These are phyloP conservation scores for Phytophthora cryptogea DNA, from an alignment of 352 stramenopile species.

Conservation along the genomic window DNA sequence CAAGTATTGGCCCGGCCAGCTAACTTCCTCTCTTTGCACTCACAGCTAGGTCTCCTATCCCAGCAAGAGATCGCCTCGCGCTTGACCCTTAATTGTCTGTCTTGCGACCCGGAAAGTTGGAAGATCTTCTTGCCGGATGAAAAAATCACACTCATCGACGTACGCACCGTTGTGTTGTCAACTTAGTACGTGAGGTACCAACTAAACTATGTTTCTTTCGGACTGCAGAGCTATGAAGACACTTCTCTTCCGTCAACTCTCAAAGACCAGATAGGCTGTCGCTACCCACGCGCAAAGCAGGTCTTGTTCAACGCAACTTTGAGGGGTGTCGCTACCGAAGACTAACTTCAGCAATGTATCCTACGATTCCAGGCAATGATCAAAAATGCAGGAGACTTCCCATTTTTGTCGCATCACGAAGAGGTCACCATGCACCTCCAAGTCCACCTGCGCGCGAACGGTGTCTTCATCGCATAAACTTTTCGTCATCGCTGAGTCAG, in stretches of 20 bases:
- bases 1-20: neutral
- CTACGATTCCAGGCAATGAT: slow-evolving; percentile 52
- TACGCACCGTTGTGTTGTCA: slow-evolving; percentile 16
- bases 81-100: slow-evolving; percentile 61
- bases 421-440: slow-evolving; percentile 81
- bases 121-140: slow-evolving; percentile 47
- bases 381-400: slow-evolving; percentile 68
- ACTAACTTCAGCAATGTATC: slow-evolving; percentile 7
- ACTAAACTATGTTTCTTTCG: neutral
- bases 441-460: slow-evolving; percentile 67
- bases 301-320: slow-evolving; percentile 15
- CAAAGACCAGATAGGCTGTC: slow-evolving; percentile 45
- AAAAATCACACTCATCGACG: slow-evolving; percentile 68
- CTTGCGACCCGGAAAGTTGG: slow-evolving; percentile 56
- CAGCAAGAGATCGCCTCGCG: slow-evolving; percentile 71
- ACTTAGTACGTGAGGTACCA: neutral
- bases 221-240: slow-evolving; percentile 54
- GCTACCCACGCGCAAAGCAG: slow-evolving; percentile 59
- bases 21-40: neutral
- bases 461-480: slow-evolving; percentile 45
- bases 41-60: slow-evolving; percentile 53
- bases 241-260: slow-evolving; percentile 47
- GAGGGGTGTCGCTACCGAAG: neutral
- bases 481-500: neutral
- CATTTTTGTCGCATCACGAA: slow-evolving; percentile 75